Evolutionary conservation across 495 filamentous ascomycete genomes (phyloP).

Genomic region (Daldinia decipiens): DNA sequence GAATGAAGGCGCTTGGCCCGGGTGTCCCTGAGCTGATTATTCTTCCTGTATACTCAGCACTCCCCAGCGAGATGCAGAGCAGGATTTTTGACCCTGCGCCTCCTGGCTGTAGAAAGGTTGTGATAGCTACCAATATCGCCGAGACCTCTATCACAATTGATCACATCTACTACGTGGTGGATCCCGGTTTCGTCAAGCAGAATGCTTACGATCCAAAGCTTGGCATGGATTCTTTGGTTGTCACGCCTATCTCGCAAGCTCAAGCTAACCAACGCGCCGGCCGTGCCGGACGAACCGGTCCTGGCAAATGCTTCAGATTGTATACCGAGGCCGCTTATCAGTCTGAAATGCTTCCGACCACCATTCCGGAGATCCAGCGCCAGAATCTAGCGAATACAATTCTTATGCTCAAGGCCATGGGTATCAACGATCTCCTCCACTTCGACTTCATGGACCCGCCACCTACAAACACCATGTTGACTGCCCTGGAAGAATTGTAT

Average conservation of each 20-base stretch:
- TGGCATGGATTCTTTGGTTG: constrained; percentile 95
- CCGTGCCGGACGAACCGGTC: constrained; percentile 91
- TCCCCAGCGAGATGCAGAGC: constrained; percentile 94
- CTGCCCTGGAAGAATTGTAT: constrained; percentile 94
- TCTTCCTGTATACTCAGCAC: constrained; percentile 90
- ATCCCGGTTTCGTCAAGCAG: constrained; percentile 97
- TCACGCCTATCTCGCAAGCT: constrained; percentile 95
- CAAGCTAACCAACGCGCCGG: constrained; percentile 96
- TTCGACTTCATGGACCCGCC: constrained; percentile 99
- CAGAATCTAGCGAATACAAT: constrained; percentile 96
- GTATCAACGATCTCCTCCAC: constrained; percentile 95
- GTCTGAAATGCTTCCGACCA: constrained; percentile 95
- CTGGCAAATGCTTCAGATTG: constrained; percentile 94
- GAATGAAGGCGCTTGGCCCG: constrained; percentile 95
- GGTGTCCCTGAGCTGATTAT: constrained; percentile 92
- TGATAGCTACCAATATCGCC: constrained; percentile 98
- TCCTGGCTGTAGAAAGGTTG: constrained; percentile 87
- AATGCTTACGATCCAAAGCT: constrained; percentile 97
- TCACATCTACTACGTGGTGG: constrained; percentile 95
- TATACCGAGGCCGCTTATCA: constrained; percentile 97
- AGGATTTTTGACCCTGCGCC: constrained; percentile 94
- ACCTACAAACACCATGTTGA: constrained; percentile 96
- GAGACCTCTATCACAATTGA: constrained; percentile 99
- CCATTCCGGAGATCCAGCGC: constrained; percentile 95
- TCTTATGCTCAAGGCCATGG: constrained; percentile 99